Percentiles rank a stretch among this genome's conserved stretches.
Evolutionary conservation across 768 basidiomycete genomes (phyloP).

Genomic region (Tricholoma bakamatsutake): DNA sequence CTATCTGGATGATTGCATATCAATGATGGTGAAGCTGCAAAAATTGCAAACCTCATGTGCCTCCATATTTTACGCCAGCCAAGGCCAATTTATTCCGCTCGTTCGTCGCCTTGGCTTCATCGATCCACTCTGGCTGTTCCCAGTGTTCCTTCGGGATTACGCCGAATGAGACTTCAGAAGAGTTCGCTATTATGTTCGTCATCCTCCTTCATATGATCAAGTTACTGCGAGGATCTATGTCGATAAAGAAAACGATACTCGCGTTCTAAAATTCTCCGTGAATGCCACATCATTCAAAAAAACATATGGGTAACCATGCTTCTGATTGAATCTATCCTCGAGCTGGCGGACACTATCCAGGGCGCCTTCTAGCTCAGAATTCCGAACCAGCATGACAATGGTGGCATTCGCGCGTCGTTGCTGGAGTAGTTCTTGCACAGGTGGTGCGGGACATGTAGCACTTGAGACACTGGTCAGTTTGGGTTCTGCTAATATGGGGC

Average conservation of each 20-base stretch:
- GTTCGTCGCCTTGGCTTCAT: conserved; percentile 57
- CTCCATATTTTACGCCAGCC: conserved; percentile 38
- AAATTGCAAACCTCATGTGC: conserved; percentile 18
- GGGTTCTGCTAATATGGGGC: neutral
- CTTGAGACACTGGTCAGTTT: neutral
- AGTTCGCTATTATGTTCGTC: neutral
- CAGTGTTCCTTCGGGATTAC: conserved; percentile 65
- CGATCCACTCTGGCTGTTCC: conserved; percentile 74
- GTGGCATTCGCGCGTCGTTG: conserved; percentile 2
- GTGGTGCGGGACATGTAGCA: neutral
- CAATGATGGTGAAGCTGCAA: neutral
- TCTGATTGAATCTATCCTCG: conserved; percentile 78
- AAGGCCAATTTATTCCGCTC: conserved; percentile 58
- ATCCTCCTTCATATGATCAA: neutral
- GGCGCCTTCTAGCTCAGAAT: conserved; percentile 54
- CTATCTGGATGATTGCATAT: conserved; percentile 12
- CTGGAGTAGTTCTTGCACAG: neutral
- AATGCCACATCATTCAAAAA: conserved; percentile 87
- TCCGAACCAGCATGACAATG: conserved; percentile 36
- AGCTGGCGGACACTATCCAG: conserved; percentile 63
- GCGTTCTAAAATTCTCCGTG: conserved; percentile 67
- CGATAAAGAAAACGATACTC: conserved; percentile 12
- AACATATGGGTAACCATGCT: conserved; percentile 78
- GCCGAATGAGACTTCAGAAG: conserved; percentile 41
- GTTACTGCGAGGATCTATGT: neutral